A percentile compares a stretch with the other conserved stretches of the same genome.
Conservation (phyloP, 2,329 filamentous ascomycete species). For the Diaporthe citriasiana region DNA sequence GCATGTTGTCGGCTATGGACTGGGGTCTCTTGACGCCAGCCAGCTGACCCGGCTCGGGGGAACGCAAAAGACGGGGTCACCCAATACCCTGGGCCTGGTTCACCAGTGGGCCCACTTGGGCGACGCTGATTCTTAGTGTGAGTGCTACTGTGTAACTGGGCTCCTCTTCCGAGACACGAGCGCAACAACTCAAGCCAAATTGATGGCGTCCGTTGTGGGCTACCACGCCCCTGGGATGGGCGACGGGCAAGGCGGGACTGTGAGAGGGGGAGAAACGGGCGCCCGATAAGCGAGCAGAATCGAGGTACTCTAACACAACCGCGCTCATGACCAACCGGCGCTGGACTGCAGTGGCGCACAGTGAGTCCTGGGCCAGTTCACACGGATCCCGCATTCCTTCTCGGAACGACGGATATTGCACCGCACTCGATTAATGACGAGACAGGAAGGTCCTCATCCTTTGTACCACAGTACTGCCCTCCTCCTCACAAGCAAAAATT, state of each 20-base stretch:
- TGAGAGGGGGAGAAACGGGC: not conserved
- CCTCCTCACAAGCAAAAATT: not conserved
- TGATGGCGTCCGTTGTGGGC: constrained; percentile 31
- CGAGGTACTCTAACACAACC: constrained; percentile 1
- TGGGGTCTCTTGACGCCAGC: constrained; percentile 28
- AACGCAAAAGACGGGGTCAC: not conserved
- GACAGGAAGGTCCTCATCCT: constrained; percentile 24
- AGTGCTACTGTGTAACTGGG: not conserved
- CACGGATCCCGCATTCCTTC: constrained; percentile 18
- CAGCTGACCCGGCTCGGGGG: constrained; percentile 22
- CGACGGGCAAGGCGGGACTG: constrained; percentile 2
- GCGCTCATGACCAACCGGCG: constrained; percentile 4
- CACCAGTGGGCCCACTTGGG: not conserved
- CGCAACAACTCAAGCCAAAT: not conserved
- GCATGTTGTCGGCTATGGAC: constrained; percentile 22
- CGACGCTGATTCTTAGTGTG: not conserved
- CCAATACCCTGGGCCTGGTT: constrained; percentile 4
- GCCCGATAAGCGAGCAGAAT: constrained; percentile 30
- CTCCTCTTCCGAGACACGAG: constrained; percentile 7
- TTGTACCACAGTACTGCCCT: too few relatives aligned
- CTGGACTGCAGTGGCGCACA: constrained; percentile 25
- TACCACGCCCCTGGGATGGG: constrained; percentile 36
- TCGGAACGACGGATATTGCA: constrained; percentile 29
- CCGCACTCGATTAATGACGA: constrained; percentile 1
- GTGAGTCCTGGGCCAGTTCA: not conserved